Conservation (phyloP, 257 asterid genomes). For the Scutellaria minor region DNA sequence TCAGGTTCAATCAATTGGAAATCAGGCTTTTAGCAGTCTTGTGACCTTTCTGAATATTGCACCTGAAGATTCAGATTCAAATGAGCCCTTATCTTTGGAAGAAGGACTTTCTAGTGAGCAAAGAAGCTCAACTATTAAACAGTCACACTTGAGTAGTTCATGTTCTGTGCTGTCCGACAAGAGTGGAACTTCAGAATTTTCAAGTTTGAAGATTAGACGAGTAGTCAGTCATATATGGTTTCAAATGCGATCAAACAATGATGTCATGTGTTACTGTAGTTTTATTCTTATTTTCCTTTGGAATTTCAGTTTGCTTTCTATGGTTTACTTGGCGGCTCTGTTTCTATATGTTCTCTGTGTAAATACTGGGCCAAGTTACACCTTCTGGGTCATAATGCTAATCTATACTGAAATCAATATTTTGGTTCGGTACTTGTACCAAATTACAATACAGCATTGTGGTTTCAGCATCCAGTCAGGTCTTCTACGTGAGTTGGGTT, state of each 20-base stretch:
- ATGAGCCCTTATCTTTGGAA: conserved; percentile 60
- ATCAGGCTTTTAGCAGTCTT: conserved; percentile 89
- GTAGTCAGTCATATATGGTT: conserved; percentile 85
- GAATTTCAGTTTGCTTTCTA: conserved; percentile 97
- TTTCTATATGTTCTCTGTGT: conserved; percentile 93
- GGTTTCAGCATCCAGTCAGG: conserved; percentile 77
- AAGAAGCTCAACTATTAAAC: conserved; percentile 40
- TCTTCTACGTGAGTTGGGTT: conserved; percentile 73
- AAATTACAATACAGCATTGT: conserved; percentile 91
- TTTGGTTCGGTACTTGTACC: conserved; percentile 86
- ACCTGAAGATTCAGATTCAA: conserved; percentile 77
- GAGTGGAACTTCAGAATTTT: conserved; percentile 71
- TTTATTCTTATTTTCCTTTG: conserved; percentile 85
- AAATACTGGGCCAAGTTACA: conserved; percentile 89
- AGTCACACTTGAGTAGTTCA: conserved; percentile 56
- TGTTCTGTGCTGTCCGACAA: conserved; percentile 80
- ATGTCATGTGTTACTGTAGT: conserved; percentile 91
- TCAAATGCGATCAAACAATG: conserved; percentile 92
- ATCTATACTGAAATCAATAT: conserved; percentile 87
- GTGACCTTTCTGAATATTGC: conserved; percentile 83
- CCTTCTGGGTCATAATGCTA: conserved; percentile 92
- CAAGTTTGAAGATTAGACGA: conserved; percentile 80
- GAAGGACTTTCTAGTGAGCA: conserved; percentile 42
- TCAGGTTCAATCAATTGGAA: conserved; percentile 96
- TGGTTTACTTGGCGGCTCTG: conserved; percentile 87